phyloP scores from a whole-genome alignment of 169 alveolate species.

The Plasmodium cynomolgi region DNA sequence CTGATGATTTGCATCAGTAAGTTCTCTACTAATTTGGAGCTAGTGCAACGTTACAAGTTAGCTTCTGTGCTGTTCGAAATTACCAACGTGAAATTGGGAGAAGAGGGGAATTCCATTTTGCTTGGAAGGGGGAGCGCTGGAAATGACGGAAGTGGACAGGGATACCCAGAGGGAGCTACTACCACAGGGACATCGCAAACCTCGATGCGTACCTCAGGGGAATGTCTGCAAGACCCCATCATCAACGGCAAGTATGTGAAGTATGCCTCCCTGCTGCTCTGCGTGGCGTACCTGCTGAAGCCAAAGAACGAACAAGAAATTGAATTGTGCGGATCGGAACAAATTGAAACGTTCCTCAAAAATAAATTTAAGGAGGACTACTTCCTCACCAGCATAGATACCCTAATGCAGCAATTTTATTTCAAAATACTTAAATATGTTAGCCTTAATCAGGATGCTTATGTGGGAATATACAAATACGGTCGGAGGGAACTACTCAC shows the following conservation, averaged over 20 bases:
- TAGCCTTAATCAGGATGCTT: constrained; percentile 28
- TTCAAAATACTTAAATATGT: constrained; percentile 62
- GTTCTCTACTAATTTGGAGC: constrained; percentile 15
- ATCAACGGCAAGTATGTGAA: constrained; percentile 36
- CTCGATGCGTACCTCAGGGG: not conserved
- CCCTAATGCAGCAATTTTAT: constrained; percentile 60
- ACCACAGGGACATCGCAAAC: not conserved
- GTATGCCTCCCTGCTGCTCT: constrained; percentile 35
- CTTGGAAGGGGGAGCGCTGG: not conserved
- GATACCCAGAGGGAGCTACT: not conserved
- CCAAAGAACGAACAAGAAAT: constrained; percentile 53
- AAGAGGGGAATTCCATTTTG: constrained; percentile 20
- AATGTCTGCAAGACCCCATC: not conserved
- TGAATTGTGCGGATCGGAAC: constrained; percentile 38
- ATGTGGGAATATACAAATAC: constrained; percentile 33
- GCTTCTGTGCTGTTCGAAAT: constrained; percentile 60
- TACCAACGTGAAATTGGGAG: constrained; percentile 27
- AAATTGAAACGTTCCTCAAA: constrained; percentile 33
- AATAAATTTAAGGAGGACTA: constrained; percentile 25
- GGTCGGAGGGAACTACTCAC: constrained; percentile 12
- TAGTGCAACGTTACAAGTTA: constrained; percentile 40
- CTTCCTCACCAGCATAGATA: constrained; percentile 52
- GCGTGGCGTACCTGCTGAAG: constrained; percentile 56
- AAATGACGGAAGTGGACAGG: not conserved
- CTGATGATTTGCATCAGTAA: constrained; percentile 60